phyloP scores from a whole-genome alignment of 257 asterid genomes.

The Solanum corneliomulleri region DNA sequence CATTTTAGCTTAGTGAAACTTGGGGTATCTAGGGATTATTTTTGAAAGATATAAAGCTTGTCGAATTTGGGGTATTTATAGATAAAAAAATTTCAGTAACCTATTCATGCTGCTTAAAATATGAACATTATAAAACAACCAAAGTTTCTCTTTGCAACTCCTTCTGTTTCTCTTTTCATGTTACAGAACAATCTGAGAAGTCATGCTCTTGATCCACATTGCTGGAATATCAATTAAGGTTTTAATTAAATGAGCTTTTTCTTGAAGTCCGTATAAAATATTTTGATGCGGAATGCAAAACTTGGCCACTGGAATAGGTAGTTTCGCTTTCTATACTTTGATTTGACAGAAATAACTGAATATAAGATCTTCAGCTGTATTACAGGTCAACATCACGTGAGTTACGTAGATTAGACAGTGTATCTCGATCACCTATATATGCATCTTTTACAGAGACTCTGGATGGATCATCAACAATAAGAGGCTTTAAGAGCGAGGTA shows the following conservation, averaged over 20 bases:
- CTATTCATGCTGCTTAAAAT: not conserved
- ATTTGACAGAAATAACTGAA: conserved; percentile 16
- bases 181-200: not conserved
- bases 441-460: conserved; percentile 91
- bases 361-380: conserved; percentile 41
- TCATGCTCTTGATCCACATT: not conserved
- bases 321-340: not conserved
- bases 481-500: conserved; percentile 81
- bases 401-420: conserved; percentile 90
- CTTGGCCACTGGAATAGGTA: not conserved
- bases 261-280: not conserved
- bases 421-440: conserved; percentile 93
- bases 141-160: not conserved
- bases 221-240: not conserved
- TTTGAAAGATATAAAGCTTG: not conserved
- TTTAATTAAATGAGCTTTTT: not conserved
- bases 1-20: not conserved
- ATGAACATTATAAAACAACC: not conserved
- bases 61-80: not conserved
- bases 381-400: conserved; percentile 96
- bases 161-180: not conserved
- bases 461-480: conserved; percentile 86
- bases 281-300: not conserved
- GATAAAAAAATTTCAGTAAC: not conserved
- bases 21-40: not conserved